Percentiles rank a stretch among this genome's conserved stretches.
These are phyloP conservation scores for Biscogniauxia sp. DNA, from an alignment of 2,329 filamentous ascomycete species.

Conservation along the genomic window DNA sequence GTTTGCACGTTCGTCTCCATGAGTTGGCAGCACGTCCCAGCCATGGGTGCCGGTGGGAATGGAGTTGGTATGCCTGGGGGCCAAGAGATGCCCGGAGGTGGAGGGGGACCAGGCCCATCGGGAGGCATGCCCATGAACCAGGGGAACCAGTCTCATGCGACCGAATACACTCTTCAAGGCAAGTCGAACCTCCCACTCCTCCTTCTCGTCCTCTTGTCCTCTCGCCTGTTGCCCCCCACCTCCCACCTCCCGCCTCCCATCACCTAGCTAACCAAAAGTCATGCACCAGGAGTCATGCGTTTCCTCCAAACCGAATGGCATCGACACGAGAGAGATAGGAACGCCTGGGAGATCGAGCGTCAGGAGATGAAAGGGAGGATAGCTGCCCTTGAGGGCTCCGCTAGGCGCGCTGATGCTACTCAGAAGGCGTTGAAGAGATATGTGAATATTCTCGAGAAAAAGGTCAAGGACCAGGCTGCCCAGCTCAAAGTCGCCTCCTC, in stretches of 20 bases:
- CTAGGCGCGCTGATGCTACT: slow-evolving; percentile 79
- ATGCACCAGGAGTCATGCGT: slow-evolving; percentile 81
- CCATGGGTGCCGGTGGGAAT: slow-evolving; percentile 42
- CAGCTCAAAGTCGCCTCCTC: slow-evolving; percentile 60
- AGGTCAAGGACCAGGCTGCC: slow-evolving; percentile 77
- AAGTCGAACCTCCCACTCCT: slow-evolving; percentile 36
- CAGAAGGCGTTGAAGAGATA: slow-evolving; percentile 90
- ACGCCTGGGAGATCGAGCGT: slow-evolving; percentile 98
- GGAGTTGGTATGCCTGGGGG: slow-evolving; percentile 43
- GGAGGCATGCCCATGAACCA: slow-evolving; percentile 32
- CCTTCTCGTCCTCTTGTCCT: too few species aligned
- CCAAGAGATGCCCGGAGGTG: slow-evolving; percentile 37
- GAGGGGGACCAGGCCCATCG: slow-evolving; percentile 32
- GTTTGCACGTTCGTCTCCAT: slow-evolving; percentile 19
- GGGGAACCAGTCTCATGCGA: slow-evolving; percentile 53
- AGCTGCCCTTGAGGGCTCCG: slow-evolving; percentile 87
- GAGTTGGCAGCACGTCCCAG: slow-evolving; percentile 37
- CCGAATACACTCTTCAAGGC: slow-evolving; percentile 62
- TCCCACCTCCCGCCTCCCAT: background rate
- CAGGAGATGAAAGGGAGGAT: slow-evolving; percentile 99
- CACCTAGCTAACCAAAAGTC: background rate
- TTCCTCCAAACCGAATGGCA: slow-evolving; percentile 99
- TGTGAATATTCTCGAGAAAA: slow-evolving; percentile 83
- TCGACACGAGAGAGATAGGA: slow-evolving; percentile 93
- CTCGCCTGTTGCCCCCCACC: background rate